Conservation (phyloP, 192 early-diverging fungal genomes). For the Coemansia sp. region DNA sequence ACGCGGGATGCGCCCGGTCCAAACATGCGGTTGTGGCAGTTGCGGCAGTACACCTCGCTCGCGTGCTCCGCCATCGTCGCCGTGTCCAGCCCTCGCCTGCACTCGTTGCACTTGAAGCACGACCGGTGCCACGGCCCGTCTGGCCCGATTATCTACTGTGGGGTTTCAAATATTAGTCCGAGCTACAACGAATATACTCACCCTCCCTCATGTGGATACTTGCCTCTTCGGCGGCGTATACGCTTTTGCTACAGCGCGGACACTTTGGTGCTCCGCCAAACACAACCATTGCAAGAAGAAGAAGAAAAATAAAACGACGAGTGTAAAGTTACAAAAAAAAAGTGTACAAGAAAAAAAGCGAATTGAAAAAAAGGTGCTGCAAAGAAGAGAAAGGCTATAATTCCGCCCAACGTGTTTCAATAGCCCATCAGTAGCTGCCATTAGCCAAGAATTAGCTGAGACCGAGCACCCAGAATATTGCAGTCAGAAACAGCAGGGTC, state of each 20-base stretch:
- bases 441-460: slow-evolving; percentile 16
- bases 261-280: slow-evolving; percentile 46
- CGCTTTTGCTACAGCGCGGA: slow-evolving; percentile 53
- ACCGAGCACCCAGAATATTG: slow-evolving; percentile 41
- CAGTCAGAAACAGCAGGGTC: slow-evolving; percentile 29
- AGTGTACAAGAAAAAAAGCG: slow-evolving; percentile 7
- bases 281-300: slow-evolving; percentile 15
- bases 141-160: slow-evolving; percentile 42
- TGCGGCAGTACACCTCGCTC: slow-evolving; percentile 49
- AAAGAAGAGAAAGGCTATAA: not conserved
- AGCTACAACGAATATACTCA: not conserved
- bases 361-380: slow-evolving; percentile 3
- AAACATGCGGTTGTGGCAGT: slow-evolving; percentile 31
- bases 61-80: slow-evolving; percentile 45
- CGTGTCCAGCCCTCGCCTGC: slow-evolving; percentile 27
- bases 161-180: not conserved
- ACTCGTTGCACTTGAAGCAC: slow-evolving; percentile 48
- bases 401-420: slow-evolving; percentile 6
- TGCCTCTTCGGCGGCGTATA: slow-evolving; percentile 55
- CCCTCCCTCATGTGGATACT: not conserved
- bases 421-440: not conserved
- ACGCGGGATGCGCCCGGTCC: slow-evolving; percentile 13
- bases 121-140: slow-evolving; percentile 50
- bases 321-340: not conserved
- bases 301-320: not conserved